These are phyloP conservation scores for Lentinula lateritia DNA, from an alignment of 768 basidiomycete genomes.

Conservation along the genomic window DNA sequence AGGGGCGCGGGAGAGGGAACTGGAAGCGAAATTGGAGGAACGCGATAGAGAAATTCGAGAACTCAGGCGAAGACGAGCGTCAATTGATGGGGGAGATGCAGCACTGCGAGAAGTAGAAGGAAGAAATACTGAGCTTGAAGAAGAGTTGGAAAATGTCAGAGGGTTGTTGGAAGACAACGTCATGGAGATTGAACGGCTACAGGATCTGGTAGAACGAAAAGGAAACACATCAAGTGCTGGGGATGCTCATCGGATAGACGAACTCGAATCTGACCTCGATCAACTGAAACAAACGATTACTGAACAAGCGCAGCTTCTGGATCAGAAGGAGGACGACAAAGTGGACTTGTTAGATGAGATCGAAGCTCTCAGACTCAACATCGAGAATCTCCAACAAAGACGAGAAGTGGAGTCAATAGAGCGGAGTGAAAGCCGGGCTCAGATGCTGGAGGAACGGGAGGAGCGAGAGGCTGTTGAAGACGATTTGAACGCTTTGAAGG, in stretches of 20 bases:
- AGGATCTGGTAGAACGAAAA: constrained; percentile 59
- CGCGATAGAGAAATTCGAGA: constrained; percentile 66
- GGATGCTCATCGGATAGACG: constrained; percentile 41
- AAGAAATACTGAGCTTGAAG: constrained; percentile 65
- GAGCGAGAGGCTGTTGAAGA: constrained; percentile 78
- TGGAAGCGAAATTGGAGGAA: constrained; percentile 72
- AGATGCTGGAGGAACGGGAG: constrained; percentile 65
- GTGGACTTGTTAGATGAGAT: constrained; percentile 65
- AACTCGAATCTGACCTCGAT: constrained; percentile 58
- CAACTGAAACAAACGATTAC: constrained; percentile 54
- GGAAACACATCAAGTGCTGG: constrained; percentile 36
- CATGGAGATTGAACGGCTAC: constrained; percentile 74
- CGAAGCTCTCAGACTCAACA: constrained; percentile 54
- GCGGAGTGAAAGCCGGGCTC: constrained; percentile 67
- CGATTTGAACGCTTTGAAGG: constrained; percentile 64
- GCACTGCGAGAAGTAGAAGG: constrained; percentile 50
- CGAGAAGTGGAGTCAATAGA: constrained; percentile 61
- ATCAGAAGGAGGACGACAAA: constrained; percentile 62
- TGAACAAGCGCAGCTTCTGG: constrained; percentile 51
- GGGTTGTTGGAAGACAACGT: constrained; percentile 75
- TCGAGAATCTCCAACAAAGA: constrained; percentile 61
- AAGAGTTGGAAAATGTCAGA: constrained; percentile 65
- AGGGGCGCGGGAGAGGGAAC: constrained; percentile 58
- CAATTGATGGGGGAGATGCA: constrained; percentile 39
- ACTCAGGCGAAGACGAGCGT: constrained; percentile 44